Evolutionary conservation across 257 asterid species (phyloP).

Genomic region (Leptodermis oblonga): DNA sequence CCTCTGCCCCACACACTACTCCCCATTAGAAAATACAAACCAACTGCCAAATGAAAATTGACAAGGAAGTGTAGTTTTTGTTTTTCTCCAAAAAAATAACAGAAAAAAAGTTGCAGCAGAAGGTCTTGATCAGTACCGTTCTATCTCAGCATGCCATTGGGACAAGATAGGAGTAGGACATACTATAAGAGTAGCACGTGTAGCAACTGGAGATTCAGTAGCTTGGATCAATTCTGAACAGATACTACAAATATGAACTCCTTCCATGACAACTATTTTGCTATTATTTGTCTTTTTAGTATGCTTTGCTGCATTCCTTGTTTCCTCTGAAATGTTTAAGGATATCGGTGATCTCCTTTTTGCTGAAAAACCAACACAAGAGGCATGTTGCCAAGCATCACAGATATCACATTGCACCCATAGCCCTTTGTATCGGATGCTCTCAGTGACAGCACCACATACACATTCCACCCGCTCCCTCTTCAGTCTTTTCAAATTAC

Average conservation of each 20-base stretch:
- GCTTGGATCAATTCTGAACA: conserved; percentile 84
- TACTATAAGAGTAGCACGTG: conserved; percentile 96
- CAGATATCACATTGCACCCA: conserved; percentile 98
- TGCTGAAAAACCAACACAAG: conserved; percentile 87
- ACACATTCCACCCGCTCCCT: conserved; percentile 92
- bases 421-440: conserved; percentile 67
- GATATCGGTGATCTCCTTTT: conserved; percentile 38
- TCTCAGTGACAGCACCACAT: conserved; percentile 90
- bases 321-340: conserved; percentile 26
- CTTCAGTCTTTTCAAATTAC: conserved; percentile 57
- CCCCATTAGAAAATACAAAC: neutral
- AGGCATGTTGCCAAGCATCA: conserved; percentile 99
- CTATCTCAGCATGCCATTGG: conserved; percentile 98
- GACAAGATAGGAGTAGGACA: conserved; percentile 96
- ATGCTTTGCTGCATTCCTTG: conserved; percentile 35
- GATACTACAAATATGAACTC: conserved; percentile 54
- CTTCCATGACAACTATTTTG: conserved; percentile 59
- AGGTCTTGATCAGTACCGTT: conserved; percentile 62
- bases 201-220: conserved; percentile 72
- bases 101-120: conserved; percentile 16
- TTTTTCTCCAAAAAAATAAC: conserved; percentile 2
- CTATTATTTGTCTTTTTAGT: conserved; percentile 38
- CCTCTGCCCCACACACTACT: too few species aligned
- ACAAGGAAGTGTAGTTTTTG: neutral
- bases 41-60: neutral